A percentile compares a stretch with the other conserved stretches of the same genome.
Evolutionary conservation across 1,284 basidiomycete species (phyloP).

Genomic region (Meripilus lineatus): DNA sequence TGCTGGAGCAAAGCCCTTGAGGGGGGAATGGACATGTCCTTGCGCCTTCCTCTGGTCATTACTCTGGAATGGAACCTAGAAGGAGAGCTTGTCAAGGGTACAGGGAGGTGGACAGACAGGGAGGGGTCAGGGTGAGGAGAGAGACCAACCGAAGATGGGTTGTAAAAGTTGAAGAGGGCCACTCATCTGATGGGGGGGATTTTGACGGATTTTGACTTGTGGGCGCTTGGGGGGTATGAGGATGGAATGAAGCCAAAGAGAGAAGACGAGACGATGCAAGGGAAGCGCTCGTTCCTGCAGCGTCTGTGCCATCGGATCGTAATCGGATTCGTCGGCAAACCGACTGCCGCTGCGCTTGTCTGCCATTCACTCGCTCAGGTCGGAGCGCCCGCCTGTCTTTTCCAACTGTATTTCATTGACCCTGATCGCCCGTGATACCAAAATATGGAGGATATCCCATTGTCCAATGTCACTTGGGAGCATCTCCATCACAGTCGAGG

Average conservation of each 20-base stretch:
- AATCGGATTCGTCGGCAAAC: no score
- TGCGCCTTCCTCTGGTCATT: conserved; percentile 63
- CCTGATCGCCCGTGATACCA: no score
- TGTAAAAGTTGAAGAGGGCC: not conserved
- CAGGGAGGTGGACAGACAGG: not conserved
- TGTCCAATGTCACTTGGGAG: no score
- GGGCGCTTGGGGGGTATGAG: not conserved
- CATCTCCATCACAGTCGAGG: no score
- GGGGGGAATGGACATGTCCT: conserved; percentile 50
- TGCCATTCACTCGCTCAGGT: no score
- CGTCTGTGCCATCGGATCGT: no score
- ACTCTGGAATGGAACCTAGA: not conserved
- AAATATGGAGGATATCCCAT: no score
- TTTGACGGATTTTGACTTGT: conserved; percentile 3
- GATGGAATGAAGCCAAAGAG: not conserved
- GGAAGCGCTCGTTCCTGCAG: no score
- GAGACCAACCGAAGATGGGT: not conserved
- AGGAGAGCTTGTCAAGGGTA: not conserved
- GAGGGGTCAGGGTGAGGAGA: not conserved
- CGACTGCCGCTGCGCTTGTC: no score
- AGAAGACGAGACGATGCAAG: no score
- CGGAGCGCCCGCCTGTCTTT: no score
- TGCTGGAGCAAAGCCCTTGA: conserved; percentile 44
- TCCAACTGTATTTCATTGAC: no score
- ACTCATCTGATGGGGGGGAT: conserved; percentile 2